phyloP scores from a whole-genome alignment of 805 yeast genomes.

The Myxozyma vanderwaltii region DNA sequence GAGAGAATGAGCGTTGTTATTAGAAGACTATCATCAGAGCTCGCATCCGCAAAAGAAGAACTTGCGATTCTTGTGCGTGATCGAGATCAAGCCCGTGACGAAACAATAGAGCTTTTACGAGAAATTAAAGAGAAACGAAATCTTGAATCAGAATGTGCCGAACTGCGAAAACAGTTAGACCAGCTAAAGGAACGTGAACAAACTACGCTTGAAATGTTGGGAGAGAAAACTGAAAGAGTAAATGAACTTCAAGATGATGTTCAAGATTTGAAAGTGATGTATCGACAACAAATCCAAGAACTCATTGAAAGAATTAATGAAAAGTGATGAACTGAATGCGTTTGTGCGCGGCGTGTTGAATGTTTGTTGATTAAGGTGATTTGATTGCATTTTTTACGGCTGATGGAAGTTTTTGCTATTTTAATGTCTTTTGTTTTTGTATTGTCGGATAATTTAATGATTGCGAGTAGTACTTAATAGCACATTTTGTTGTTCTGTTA shows the following conservation, averaged over 20 bases:
- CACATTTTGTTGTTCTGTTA: too few relatives aligned
- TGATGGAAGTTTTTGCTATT: background rate
- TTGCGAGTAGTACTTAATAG: background rate
- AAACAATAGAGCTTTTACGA: slow-evolving; percentile 59
- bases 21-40: slow-evolving; percentile 77
- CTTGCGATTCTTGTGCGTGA: slow-evolving; percentile 55
- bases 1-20: slow-evolving; percentile 73
- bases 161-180: slow-evolving; percentile 44
- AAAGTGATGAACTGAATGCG: slow-evolving; percentile 6
- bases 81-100: slow-evolving; percentile 68
- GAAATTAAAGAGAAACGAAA: slow-evolving; percentile 24
- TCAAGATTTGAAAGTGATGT: slow-evolving; percentile 80
- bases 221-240: slow-evolving; percentile 84
- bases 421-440: background rate
- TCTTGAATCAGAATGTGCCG: slow-evolving; percentile 52
- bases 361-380: background rate
- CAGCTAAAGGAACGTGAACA: slow-evolving; percentile 50
- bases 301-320: slow-evolving; percentile 65
- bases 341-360: background rate
- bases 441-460: background rate
- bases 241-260: slow-evolving; percentile 88
- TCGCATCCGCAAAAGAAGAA: slow-evolving; percentile 65
- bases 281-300: slow-evolving; percentile 82
- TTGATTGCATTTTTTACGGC: background rate
- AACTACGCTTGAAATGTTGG: slow-evolving; percentile 68